These are phyloP conservation scores for Helicostylum pulchrum DNA, from an alignment of 192 early-diverging fungal species.

Conservation along the genomic window DNA sequence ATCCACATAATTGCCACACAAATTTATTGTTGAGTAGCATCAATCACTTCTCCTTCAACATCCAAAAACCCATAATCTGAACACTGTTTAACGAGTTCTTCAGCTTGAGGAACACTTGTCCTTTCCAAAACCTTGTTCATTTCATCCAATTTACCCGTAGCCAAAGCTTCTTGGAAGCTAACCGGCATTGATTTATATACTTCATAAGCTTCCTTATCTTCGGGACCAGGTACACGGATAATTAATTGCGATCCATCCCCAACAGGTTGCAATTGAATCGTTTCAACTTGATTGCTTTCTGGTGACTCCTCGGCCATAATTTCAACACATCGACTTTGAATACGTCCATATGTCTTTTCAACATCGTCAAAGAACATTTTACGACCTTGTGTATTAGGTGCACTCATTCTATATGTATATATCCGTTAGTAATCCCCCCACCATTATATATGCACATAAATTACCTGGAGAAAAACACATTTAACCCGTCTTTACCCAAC, in stretches of 20 bases:
- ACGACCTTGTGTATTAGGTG: conserved; percentile 55
- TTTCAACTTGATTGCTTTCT: conserved; percentile 48
- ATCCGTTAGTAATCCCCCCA: neutral
- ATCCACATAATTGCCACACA: no score
- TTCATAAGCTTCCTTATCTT: conserved; percentile 57
- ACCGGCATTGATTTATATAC: conserved; percentile 70
- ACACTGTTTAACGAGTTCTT: conserved; percentile 72
- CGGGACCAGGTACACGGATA: conserved; percentile 58
- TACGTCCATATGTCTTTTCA: conserved; percentile 77
- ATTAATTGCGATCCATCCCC: conserved; percentile 68
- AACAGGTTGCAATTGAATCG: conserved; percentile 69
- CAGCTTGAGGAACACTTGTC: conserved; percentile 67
- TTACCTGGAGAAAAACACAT: conserved; percentile 80
- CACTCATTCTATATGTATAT: conserved; percentile 35
- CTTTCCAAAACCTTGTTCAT: conserved; percentile 80
- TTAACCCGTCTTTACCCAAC: conserved; percentile 80
- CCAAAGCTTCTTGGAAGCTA: conserved; percentile 71
- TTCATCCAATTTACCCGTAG: conserved; percentile 72
- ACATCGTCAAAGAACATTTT: conserved; percentile 86
- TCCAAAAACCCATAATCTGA: conserved; percentile 67
- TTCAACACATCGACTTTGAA: conserved; percentile 70
- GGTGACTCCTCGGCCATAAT: conserved; percentile 48
- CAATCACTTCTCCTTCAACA: conserved; percentile 27
- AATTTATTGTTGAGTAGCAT: conserved; percentile 8
- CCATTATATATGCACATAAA: no score